phyloP scores from a whole-genome alignment of 768 basidiomycete genomes.

The Amanita pseudoporphyria region DNA sequence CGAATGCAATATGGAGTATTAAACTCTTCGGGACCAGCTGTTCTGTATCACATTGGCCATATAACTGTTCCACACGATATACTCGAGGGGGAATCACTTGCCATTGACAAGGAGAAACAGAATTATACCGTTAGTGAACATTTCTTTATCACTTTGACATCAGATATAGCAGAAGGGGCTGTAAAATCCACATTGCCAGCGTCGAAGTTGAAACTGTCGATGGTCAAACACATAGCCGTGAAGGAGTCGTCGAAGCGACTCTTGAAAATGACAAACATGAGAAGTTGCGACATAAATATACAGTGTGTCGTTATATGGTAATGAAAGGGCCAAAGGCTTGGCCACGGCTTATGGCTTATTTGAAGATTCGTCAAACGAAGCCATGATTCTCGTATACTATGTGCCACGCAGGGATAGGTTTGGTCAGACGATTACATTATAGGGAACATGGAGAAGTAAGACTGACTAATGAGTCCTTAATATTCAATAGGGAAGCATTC shows the following conservation, averaged over 20 bases:
- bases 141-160: background rate
- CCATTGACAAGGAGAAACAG: background rate
- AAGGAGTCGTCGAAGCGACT: background rate
- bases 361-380: background rate
- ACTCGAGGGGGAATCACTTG: background rate
- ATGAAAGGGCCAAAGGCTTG: background rate
- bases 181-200: background rate
- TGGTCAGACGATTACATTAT: background rate
- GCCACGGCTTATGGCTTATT: background rate
- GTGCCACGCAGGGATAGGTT: background rate
- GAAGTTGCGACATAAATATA: background rate
- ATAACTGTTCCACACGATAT: background rate
- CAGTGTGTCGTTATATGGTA: background rate
- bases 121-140: background rate
- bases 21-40: background rate
- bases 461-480: background rate
- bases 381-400: background rate
- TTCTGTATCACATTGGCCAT: background rate
- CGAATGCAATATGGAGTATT: background rate
- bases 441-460: background rate
- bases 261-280: background rate
- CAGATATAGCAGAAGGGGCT: too few species aligned
- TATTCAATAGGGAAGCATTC: background rate
- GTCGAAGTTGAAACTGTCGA: too few species aligned
- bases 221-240: too few species aligned